Base-by-base conservation (phyloP, 176 grass and related monocot genomes). In the Phoenix dactylifera region DNA sequence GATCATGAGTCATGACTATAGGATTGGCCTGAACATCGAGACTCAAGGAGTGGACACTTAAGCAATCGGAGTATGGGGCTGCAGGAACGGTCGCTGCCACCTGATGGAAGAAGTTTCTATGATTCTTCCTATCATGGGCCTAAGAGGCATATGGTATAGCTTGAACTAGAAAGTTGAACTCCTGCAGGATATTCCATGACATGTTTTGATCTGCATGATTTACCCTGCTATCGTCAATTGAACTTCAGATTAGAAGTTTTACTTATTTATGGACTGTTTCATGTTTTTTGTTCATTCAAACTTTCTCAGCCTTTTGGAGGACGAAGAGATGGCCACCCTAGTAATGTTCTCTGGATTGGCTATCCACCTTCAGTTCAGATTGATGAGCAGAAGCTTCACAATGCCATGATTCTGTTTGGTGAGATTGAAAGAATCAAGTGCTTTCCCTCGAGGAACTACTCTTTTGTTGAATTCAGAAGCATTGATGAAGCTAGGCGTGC, bases 311-410 rank as follows among this genome's bases (percentile, higher is more conserved):
- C 18, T 67, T 64, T 62, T 67, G 86, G 72, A 70, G 68, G 51
- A 64, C 55, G 78, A 49, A 67, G 72, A 65, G 93, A 90, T 66
- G 28, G 58, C 10, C 62, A 72, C 5, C 93, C 84, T 56, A 86
- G 78, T 25, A 98, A 88, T 88, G 82, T 98, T 77, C 70, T 98
- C 6, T 92, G 84, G 84, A 70, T 98, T 15, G 72, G 93, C n/a
- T 98, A 89, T 67, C 93, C 93, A 4, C 73, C 65, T 64, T 58
- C 82, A 26, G 61, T 80, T 62, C 84, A 72, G 71, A 75, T 89
- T 63, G 86, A 92, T 1, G 84, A 98, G 71, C 81, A 81, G 35
- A 58, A 63, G 18, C 87, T 98, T 68, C 79, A 74, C 52, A 73
- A 75, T 60, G 87, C 84, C 17, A 98, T 98, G 93, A 77, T 83